Conservation (phyloP, 192 early-diverging fungal species). For the Dimargaris xerosporica region DNA sequence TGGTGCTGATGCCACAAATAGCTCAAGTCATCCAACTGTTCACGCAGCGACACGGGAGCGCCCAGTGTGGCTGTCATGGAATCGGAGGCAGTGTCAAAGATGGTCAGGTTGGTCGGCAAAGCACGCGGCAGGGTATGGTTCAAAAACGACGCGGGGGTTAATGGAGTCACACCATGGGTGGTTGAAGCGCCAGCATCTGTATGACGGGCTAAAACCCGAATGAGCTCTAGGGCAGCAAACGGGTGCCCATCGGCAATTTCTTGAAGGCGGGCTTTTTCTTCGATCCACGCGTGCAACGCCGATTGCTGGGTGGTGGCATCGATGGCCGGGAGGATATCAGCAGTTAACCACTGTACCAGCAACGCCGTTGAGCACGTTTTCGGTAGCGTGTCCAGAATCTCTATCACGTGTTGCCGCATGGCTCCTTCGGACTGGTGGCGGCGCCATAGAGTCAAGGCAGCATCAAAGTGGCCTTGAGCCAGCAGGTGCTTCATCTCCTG, state of each 20-base stretch:
- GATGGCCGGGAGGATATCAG: slow-evolving; percentile 34
- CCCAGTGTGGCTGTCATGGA: not conserved
- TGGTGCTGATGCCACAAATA: slow-evolving; percentile 34
- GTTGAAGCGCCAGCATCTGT: not conserved
- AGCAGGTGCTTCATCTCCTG: slow-evolving; percentile 21
- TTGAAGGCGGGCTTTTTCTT: slow-evolving; percentile 30
- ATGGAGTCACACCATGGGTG: not conserved
- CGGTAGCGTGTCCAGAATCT: slow-evolving; percentile 28
- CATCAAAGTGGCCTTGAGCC: slow-evolving; percentile 25
- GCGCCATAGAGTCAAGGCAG: slow-evolving; percentile 32
- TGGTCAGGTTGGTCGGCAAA: not conserved
- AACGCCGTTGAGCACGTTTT: slow-evolving; percentile 25
- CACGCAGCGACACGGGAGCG: slow-evolving; percentile 13
- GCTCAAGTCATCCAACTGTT: slow-evolving; percentile 39
- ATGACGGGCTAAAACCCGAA: slow-evolving; percentile 23
- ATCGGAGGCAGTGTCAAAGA: not conserved
- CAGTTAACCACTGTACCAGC: slow-evolving; percentile 28
- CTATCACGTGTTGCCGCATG: slow-evolving; percentile 19
- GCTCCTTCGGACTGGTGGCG: slow-evolving; percentile 22
- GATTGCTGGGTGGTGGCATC: slow-evolving; percentile 15
- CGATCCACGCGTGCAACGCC: slow-evolving; percentile 32
- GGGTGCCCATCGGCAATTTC: slow-evolving; percentile 24
- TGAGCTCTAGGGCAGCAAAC: slow-evolving; percentile 27
- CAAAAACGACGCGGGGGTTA: not conserved
- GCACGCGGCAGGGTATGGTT: not conserved